Evolutionary conservation across 1,284 basidiomycete genomes (phyloP).

Genomic region (Pseudozyma thailandica): DNA sequence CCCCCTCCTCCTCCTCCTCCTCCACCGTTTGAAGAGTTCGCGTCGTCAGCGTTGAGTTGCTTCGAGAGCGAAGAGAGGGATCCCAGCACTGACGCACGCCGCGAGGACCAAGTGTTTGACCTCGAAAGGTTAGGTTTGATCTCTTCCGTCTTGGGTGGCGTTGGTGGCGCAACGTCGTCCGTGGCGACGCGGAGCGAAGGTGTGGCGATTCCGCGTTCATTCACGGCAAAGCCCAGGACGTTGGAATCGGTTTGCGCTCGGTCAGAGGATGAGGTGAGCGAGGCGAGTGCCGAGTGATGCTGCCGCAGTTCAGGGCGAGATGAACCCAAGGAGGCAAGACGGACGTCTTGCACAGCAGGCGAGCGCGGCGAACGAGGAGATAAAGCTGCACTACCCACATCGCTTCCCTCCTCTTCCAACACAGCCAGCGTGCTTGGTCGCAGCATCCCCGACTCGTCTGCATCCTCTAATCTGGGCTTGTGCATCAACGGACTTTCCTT

Average conservation of each 20-base stretch:
- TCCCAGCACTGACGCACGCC: conserved; percentile 23
- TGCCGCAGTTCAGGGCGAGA: neutral
- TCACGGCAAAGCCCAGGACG: conserved; percentile 28
- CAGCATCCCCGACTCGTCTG: neutral
- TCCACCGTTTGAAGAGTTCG: neutral
- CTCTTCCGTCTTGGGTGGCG: conserved; percentile 17
- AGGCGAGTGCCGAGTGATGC: neutral
- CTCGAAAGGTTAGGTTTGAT: too few species aligned
- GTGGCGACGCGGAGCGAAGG: too few species aligned
- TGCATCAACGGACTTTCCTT: conserved; percentile 1
- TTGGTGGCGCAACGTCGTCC: conserved; percentile 10
- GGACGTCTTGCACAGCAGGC: conserved; percentile 6
- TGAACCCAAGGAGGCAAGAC: neutral
- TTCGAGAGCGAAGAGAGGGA: conserved; percentile 6
- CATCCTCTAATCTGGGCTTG: neutral
- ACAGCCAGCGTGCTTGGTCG: conserved; percentile 20
- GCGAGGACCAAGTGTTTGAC: conserved; percentile 12
- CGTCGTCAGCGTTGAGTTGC: neutral
- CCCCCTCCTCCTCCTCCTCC: neutral
- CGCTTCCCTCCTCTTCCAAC: conserved; percentile 40
- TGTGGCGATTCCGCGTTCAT: conserved; percentile 25
- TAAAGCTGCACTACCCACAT: conserved; percentile 27
- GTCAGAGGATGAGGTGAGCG: neutral
- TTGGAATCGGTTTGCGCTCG: conserved; percentile 3
- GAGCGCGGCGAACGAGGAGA: conserved; percentile 37